Evolutionary conservation across 2,329 filamentous ascomycete species (phyloP).

Genomic region (Rhynchosporium graminicola): DNA sequence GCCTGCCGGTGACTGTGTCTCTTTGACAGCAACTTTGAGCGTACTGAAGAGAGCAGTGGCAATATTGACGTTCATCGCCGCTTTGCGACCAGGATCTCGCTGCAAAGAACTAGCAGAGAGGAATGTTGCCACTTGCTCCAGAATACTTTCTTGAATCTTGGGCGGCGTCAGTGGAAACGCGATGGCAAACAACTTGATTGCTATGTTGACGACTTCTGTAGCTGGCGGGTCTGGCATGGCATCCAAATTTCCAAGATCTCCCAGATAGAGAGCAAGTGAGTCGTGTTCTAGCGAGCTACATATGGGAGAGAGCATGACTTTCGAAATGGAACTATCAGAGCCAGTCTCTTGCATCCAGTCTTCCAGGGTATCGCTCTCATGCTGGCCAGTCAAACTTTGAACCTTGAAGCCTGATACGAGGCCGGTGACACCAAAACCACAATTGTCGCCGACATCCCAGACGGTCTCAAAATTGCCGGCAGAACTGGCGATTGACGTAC

Average conservation of each 20-base stretch:
- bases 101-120: constrained; percentile 78
- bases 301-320: constrained; percentile 66
- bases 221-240: constrained; percentile 74
- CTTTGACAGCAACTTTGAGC: constrained; percentile 80
- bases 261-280: constrained; percentile 75
- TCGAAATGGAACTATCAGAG: constrained; percentile 66
- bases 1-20: constrained; percentile 72
- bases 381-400: constrained; percentile 68
- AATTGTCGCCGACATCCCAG: constrained; percentile 95
- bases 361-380: constrained; percentile 52
- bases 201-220: constrained; percentile 92
- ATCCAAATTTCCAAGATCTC: constrained; percentile 46
- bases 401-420: constrained; percentile 77
- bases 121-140: constrained; percentile 91
- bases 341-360: constrained; percentile 57
- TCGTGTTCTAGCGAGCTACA: constrained; percentile 88
- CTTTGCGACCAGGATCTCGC: constrained; percentile 82
- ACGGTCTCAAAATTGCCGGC: constrained; percentile 89
- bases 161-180: constrained; percentile 84
- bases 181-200: constrained; percentile 89
- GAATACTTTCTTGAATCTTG: constrained; percentile 92
- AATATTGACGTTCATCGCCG: constrained; percentile 89
- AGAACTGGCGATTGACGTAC: constrained; percentile 87
- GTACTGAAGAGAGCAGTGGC: constrained; percentile 78
- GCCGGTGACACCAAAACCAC: constrained; percentile 89